phyloP scores from a whole-genome alignment of 108 stramenopile species.

The Skeletonema costatum region DNA sequence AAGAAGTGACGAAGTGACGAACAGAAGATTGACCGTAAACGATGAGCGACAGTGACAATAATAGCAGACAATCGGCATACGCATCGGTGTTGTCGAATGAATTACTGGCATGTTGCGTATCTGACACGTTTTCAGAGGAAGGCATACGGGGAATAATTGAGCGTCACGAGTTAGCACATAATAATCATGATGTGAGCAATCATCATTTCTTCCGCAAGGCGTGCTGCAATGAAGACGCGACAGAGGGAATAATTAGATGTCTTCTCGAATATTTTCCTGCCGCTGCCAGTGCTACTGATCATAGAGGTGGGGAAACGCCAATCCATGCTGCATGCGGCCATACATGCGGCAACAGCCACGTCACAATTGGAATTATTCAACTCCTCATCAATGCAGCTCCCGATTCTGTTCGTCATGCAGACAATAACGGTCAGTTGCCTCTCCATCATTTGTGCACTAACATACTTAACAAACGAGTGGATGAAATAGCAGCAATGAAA shows the following conservation, averaged over 20 bases:
- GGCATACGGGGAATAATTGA: not conserved
- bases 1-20: too few species aligned
- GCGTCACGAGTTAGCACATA: not conserved
- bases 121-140: not conserved
- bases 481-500: not conserved
- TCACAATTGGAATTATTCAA: not conserved
- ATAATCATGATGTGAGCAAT: not conserved
- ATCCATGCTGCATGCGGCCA: not conserved
- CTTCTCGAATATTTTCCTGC: not conserved
- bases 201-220: not conserved
- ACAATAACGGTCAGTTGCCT: not conserved
- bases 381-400: conserved; percentile 8
- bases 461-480: not conserved
- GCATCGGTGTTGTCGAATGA: too few species aligned
- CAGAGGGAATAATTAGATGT: not conserved
- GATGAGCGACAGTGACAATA: too few species aligned
- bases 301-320: not conserved
- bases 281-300: not conserved
- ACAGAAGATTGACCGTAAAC: too few species aligned
- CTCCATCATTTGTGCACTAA: not conserved
- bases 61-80: too few species aligned
- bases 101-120: too few species aligned
- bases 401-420: not conserved
- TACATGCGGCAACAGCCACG: not conserved
- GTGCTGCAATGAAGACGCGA: not conserved